These are phyloP conservation scores for Viridothelium virens DNA, from an alignment of 495 filamentous ascomycete genomes.

Conservation along the genomic window DNA sequence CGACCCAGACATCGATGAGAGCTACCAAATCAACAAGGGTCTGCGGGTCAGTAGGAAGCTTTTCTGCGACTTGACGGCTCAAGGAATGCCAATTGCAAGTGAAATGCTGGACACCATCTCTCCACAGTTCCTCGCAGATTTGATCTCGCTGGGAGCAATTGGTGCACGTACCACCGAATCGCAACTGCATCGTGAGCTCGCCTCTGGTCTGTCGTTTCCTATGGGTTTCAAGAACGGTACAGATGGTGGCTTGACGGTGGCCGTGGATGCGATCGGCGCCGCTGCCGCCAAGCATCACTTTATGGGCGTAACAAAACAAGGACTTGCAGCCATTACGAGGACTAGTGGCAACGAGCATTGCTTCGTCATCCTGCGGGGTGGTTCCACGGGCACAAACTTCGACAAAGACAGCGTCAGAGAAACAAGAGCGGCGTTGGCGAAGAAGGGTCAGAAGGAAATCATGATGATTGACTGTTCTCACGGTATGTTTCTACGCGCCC, in stretches of 20 bases:
- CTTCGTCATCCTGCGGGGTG: conserved; percentile 91
- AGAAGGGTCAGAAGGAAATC: conserved; percentile 79
- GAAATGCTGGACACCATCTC: conserved; percentile 99
- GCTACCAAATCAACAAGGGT: conserved; percentile 98
- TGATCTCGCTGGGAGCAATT: conserved; percentile 91
- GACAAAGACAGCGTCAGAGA: conserved; percentile 70
- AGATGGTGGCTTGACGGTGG: conserved; percentile 87
- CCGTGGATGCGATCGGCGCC: conserved; percentile 90
- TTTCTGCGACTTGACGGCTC: conserved; percentile 78
- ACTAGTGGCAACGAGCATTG: conserved; percentile 92
- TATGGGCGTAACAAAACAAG: conserved; percentile 99
- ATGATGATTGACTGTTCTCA: conserved; percentile 99
- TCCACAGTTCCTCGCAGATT: conserved; percentile 90
- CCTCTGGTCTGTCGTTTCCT: conserved; percentile 94
- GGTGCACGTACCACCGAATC: conserved; percentile 96
- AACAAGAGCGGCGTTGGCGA: conserved; percentile 69
- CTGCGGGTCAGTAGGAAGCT: conserved; percentile 79
- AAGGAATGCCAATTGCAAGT: conserved; percentile 85
- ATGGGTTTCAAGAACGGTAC: conserved; percentile 99
- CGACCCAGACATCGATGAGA: conserved; percentile 94
- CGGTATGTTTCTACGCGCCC: conserved; percentile 41
- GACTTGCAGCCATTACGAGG: conserved; percentile 86
- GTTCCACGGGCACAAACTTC: conserved; percentile 90
- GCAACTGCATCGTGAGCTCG: conserved; percentile 90
- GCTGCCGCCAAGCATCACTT: conserved; percentile 91